Base-by-base conservation (phyloP, 208 protist species). In the Kentomonas sorsogonicus region DNA sequence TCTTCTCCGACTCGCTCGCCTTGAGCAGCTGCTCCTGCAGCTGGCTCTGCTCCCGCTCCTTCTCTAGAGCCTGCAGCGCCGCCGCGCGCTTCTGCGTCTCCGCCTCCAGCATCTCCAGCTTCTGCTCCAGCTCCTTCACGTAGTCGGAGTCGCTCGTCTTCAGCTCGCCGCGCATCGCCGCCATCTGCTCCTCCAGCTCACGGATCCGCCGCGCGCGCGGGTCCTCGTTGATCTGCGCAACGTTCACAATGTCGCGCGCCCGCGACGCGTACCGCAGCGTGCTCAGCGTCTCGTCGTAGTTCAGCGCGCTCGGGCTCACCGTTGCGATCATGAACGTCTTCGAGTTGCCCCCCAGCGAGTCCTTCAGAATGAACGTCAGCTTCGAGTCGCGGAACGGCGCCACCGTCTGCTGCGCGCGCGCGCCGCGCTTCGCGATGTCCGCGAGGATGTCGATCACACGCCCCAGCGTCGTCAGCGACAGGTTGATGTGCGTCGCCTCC, bases 311-410 rank as follows among this genome's bases (percentile, higher is more conserved):
- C 6, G 90, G 92, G 40, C 85, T 91, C 0, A 98, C 52, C 0
- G 85, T 97, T 48, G 83, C 83, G 34, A 97, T 74, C 81, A 97
- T 97, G 58, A 86, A 89, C 0, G 94, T 96, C 50, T 94, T 95
- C 50, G 84, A 92, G 61, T 95, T 95, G 33, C 91, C 92, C 20
- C 92, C 91, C 0, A 97, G 65, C 5, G 89, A 91, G 48, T 94
- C 89, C 53, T 94, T 91, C 29, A 96, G 59, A 11, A 96, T 69
- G 46, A 78, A 94, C 0, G 91, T 96, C 20, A 96, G 68, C 2
- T 77, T 93, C 9, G 82, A 90, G 57, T 94, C 84, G 25, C 91
- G 83, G 46, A 94, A 96, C 0, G 87, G 91, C 1, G 93, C 69
- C 59, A 93, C 79, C 16, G 61, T 68, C 22, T 7, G 45, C 27